Evolutionary conservation across 192 early-diverging fungal genomes (phyloP).

Genomic region (Backusella parvicylindrica): DNA sequence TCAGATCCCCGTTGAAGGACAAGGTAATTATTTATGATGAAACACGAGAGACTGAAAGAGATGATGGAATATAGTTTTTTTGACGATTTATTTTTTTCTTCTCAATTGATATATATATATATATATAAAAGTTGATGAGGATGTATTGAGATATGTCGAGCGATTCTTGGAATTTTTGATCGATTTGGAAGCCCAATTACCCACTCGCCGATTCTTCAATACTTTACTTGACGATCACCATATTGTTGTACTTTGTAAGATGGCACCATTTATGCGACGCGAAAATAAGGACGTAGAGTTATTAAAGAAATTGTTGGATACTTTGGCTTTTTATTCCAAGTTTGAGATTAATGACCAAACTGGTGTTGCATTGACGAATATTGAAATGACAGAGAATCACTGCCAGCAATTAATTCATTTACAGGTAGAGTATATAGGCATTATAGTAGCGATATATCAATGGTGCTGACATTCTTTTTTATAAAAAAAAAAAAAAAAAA

Average conservation of each 20-base stretch:
- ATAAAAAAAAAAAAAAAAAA: too few relatives aligned
- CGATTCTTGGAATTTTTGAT: conserved; percentile 84
- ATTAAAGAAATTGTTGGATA: conserved; percentile 64
- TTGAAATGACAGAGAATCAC: conserved; percentile 60
- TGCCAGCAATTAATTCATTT: conserved; percentile 59
- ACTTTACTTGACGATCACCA: conserved; percentile 79
- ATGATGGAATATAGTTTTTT: too few relatives aligned
- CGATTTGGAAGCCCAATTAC: conserved; percentile 83
- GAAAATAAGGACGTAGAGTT: conserved; percentile 36
- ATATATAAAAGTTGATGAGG: conserved; percentile 22
- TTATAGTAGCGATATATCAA: too few relatives aligned
- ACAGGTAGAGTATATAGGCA: too few relatives aligned
- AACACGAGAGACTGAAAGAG: too few relatives aligned
- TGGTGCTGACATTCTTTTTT: too few relatives aligned
- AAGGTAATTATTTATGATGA: conserved; percentile 25
- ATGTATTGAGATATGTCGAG: conserved; percentile 58
- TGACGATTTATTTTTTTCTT: not conserved
- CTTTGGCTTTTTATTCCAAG: conserved; percentile 65
- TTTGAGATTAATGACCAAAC: conserved; percentile 85
- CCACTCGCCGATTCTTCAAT: conserved; percentile 88
- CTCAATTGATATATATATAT: not conserved
- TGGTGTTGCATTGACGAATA: conserved; percentile 66
- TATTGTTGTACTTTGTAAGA: conserved; percentile 51
- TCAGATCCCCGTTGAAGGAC: conserved; percentile 45
- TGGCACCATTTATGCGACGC: conserved; percentile 41